phyloP scores from a whole-genome alignment of 345 rosid genomes.

The Zanthoxylum bungeanum region DNA sequence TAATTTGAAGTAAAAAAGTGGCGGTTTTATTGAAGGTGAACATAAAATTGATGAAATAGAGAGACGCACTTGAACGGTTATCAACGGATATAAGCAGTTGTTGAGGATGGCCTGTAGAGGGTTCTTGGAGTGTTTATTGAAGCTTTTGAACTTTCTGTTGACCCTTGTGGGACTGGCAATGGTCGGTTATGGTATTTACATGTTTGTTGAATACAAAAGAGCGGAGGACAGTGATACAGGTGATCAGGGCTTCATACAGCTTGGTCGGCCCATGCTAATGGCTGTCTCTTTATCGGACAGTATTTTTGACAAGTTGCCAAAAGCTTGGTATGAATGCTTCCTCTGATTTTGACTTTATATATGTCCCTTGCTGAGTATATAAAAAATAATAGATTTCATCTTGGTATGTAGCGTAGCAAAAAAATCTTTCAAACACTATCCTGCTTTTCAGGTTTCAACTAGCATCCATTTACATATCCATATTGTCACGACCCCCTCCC shows the following conservation, averaged over 20 bases:
- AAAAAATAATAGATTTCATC: not conserved
- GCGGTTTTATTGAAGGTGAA: conserved; percentile 25
- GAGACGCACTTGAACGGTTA: conserved; percentile 11
- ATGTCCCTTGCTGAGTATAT: not conserved
- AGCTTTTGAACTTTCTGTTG: conserved; percentile 77
- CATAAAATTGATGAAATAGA: conserved; percentile 28
- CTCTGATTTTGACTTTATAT: not conserved
- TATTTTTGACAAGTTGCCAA: conserved; percentile 60
- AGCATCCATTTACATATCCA: not conserved
- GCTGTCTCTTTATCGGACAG: conserved; percentile 53
- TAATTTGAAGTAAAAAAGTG: conserved; percentile 10
- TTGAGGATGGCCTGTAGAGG: conserved; percentile 76
- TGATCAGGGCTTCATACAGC: conserved; percentile 36
- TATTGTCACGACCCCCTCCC: no score
- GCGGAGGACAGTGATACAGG: no score
- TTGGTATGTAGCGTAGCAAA: no score
- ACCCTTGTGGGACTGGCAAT: conserved; percentile 80
- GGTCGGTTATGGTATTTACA: conserved; percentile 94
- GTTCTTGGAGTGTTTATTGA: conserved; percentile 73
- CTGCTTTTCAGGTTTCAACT: not conserved
- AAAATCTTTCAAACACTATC: not conserved
- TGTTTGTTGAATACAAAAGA: conserved; percentile 79
- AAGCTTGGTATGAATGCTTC: conserved; percentile 67
- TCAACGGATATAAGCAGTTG: conserved; percentile 10
- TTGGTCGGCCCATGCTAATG: conserved; percentile 87